Base-by-base conservation (phyloP, 2,329 filamentous ascomycete genomes). In the Zalaria obscura region DNA sequence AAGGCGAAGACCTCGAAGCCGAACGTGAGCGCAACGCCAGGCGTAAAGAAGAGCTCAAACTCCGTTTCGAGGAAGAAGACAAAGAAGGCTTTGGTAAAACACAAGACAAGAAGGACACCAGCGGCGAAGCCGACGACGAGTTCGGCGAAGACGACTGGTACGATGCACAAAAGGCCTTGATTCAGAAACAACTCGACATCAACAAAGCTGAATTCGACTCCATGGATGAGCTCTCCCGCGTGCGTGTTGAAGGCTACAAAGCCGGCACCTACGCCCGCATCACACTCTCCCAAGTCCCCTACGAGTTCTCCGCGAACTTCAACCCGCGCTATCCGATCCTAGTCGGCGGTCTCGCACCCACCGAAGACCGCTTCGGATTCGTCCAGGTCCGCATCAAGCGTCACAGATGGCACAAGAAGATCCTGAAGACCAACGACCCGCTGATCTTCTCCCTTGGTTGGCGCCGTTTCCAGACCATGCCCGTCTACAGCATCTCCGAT, bases 81-180 rank as follows among this genome's bases (percentile, higher is more conserved):
- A 76, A 85, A n/a, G 91, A 98, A 57, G 91, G 91, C 0, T 88
- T 95, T 58, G 78, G 83, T 54, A 93, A 93, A 56, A 79, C 83
- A 27, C 76, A 80, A 39, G 82, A 82, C 7, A 74, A 81, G 31
- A 70, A 76, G 48, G 82, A 86, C 49, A 52, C 56, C 29, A 77
- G 75, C 27, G 80, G 73, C 29, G 72, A 72, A 3, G 69, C 77
- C 4, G 77, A 89, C 40, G 68, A 76, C 44, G 82, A 93, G 55
- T 96, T 93, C 54, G 91, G 88, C 40, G 91, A 98, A 62, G 91
- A 98, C 57, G 85, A 98, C 42, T 98, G 93, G 93, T 98, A 98
- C 58, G 91, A 96, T 56, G 77, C 83, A 27, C 91, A 98, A 58
- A 98, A 98, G 66, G 85, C 91, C 28, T 74, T 83, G 59, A 79